Base-by-base conservation (phyloP, 2,329 filamentous ascomycete species). In the Fusarium nodosum region DNA sequence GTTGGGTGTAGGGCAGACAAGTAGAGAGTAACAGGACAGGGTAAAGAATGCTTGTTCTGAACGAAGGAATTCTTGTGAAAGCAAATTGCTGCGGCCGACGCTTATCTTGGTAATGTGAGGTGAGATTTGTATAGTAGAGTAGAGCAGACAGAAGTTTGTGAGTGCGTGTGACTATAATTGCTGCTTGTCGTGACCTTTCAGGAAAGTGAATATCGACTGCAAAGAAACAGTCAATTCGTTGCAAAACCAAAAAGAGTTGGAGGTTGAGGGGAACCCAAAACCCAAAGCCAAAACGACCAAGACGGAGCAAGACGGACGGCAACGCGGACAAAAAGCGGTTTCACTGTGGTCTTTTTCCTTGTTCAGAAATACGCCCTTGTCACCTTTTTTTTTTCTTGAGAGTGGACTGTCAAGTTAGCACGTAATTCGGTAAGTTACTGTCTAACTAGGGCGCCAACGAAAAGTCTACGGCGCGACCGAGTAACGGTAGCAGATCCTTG, bases 401-500 rank as follows among this genome's bases (percentile, higher is more conserved):
- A 64, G 64, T 66, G 61, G 62, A 66, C 61, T 61, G 50, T 68
- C 56, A 56, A 58, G 50, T 68, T 66, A 62, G 62, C 60, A 62
- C 48, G 56, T 51, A 56, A 47, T 57, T 47, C 58, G 46, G 58
- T 48, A 58, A 46, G 33, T 22, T 56, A 51, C 51, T 51, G 45
- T 65, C 54, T 65, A 64, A 53, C 54, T 65, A 64, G 59, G 64
- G 64, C 65, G 64, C 65, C 65, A 68, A 68, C 65, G 65, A 68
- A 68, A 74, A 71, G 60, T 71, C 60, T 72, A 72, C 69, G 72
- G 72, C 68, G 59, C 65, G 68, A 52, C 72, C 65, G 72, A 74
- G 65, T 74, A 51, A 66, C 67, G 56, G 59, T 69, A 64, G 63
- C 42, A 67, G 58, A 67, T 64, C 64, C 66, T 70, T 73, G 67